These are phyloP conservation scores for Fusarium cyanostomum DNA, from an alignment of 2,329 filamentous ascomycete species.

Conservation along the genomic window DNA sequence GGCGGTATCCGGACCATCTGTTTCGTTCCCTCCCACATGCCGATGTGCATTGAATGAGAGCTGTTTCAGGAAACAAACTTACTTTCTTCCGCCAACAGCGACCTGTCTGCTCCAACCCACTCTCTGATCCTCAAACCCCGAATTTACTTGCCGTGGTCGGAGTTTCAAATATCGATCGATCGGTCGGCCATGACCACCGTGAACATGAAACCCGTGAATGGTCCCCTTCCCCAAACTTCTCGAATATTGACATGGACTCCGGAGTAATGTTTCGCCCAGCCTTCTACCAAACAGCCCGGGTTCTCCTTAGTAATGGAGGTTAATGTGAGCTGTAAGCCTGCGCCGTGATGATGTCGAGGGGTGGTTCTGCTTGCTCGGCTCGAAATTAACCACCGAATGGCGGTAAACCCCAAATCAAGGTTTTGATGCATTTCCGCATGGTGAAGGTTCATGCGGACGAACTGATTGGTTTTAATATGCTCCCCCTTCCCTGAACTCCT, in stretches of 20 bases:
- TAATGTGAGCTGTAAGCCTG: background rate
- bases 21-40: slow-evolving; percentile 17
- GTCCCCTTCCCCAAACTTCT: slow-evolving; percentile 2
- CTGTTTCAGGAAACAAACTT: slow-evolving; percentile 28
- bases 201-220: slow-evolving; percentile 18
- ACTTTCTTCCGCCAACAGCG: background rate
- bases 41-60: slow-evolving; percentile 19
- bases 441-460: background rate
- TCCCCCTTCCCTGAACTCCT: slow-evolving; percentile 9
- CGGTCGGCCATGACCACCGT: background rate
- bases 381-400: background rate
- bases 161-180: slow-evolving; percentile 26
- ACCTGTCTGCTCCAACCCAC: background rate
- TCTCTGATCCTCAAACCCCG: slow-evolving; percentile 21
- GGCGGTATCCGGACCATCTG: slow-evolving; percentile 12
- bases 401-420: background rate
- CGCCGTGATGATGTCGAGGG: slow-evolving; percentile 2
- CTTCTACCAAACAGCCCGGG: background rate
- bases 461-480: background rate
- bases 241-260: background rate
- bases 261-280: background rate
- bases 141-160: slow-evolving; percentile 8
- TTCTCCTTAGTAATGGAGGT: background rate
- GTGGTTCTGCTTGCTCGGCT: background rate
- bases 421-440: background rate